Conservation (phyloP, 768 basidiomycete genomes). For the Agaricus blazei region DNA sequence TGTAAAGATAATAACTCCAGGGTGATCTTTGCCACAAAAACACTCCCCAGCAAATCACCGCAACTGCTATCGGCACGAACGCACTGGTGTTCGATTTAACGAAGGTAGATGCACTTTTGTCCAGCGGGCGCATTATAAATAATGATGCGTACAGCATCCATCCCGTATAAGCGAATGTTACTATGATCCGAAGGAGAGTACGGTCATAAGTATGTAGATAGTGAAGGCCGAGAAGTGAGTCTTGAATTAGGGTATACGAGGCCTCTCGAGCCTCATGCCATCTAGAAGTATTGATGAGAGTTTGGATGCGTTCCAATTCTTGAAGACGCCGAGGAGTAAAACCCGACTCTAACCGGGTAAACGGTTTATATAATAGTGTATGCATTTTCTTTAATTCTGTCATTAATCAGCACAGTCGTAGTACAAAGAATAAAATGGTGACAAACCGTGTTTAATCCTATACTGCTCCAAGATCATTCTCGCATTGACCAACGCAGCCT, state of each 20-base stretch:
- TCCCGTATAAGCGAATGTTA: constrained; percentile 66
- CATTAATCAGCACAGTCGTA: neutral
- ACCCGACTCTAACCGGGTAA: constrained; percentile 34
- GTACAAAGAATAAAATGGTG: constrained; percentile 13
- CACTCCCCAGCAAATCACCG: constrained; percentile 34
- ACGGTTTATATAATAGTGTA: constrained; percentile 62
- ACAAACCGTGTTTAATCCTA: constrained; percentile 63
- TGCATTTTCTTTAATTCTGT: constrained; percentile 58
- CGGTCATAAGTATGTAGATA: constrained; percentile 88
- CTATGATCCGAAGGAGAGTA: constrained; percentile 62
- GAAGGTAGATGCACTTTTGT: constrained; percentile 7
- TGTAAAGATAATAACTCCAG: constrained; percentile 71
- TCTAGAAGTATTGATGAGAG: constrained; percentile 31
- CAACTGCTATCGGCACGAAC: constrained; percentile 17
- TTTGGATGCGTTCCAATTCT: constrained; percentile 31
- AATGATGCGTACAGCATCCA: constrained; percentile 70
- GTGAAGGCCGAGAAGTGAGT: constrained; percentile 55
- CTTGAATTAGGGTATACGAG: constrained; percentile 48
- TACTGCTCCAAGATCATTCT: constrained; percentile 77
- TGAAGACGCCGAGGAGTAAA: constrained; percentile 30
- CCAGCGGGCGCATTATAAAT: constrained; percentile 45
- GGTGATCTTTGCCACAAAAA: constrained; percentile 66
- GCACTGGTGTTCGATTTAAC: neutral
- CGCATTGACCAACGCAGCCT: constrained; percentile 58
- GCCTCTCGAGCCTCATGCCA: constrained; percentile 47